Conservation (phyloP, 1,284 basidiomycete genomes). For the Veloboletus limbatus region DNA sequence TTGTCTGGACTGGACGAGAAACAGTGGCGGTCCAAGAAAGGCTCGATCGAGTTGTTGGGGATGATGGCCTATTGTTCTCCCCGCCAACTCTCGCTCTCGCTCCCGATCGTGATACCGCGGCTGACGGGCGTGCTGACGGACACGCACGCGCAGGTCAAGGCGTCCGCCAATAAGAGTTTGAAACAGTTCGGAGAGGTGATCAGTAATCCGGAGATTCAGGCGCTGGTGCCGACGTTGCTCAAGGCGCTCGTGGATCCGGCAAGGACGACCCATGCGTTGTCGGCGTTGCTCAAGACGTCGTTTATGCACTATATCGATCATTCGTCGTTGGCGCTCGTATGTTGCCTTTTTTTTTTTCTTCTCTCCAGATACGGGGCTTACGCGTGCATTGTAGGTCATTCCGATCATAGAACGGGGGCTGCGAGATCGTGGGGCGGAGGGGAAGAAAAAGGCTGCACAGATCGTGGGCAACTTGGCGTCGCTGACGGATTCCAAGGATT, state of each 20-base stretch:
- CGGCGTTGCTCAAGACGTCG: slow-evolving; percentile 86
- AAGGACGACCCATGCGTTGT: slow-evolving; percentile 85
- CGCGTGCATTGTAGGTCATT: slow-evolving; percentile 72
- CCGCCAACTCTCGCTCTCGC: slow-evolving; percentile 89
- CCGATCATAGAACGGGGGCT: slow-evolving; percentile 96
- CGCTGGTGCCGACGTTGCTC: slow-evolving; percentile 87
- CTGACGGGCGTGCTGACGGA: slow-evolving; percentile 95
- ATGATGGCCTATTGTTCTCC: slow-evolving; percentile 99
- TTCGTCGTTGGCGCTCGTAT: slow-evolving; percentile 91
- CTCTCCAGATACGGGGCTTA: too few species aligned
- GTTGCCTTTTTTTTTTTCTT: slow-evolving; percentile 22
- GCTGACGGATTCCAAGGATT: slow-evolving; percentile 93
- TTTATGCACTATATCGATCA: slow-evolving; percentile 99
- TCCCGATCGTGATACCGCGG: slow-evolving; percentile 95
- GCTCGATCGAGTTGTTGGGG: slow-evolving; percentile 94
- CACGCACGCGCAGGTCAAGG: slow-evolving; percentile 94
- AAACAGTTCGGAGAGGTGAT: slow-evolving; percentile 98
- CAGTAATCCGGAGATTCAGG: slow-evolving; percentile 92
- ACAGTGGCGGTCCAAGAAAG: slow-evolving; percentile 99
- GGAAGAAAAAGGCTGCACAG: slow-evolving; percentile 94
- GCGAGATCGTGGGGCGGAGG: slow-evolving; percentile 88
- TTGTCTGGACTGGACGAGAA: slow-evolving; percentile 95
- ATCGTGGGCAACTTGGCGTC: slow-evolving; percentile 97
- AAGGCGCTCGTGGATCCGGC: slow-evolving; percentile 96
- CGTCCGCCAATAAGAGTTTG: slow-evolving; percentile 91